These are phyloP conservation scores for Harringtonia lauricola DNA, from an alignment of 2,329 filamentous ascomycete species.

Conservation along the genomic window DNA sequence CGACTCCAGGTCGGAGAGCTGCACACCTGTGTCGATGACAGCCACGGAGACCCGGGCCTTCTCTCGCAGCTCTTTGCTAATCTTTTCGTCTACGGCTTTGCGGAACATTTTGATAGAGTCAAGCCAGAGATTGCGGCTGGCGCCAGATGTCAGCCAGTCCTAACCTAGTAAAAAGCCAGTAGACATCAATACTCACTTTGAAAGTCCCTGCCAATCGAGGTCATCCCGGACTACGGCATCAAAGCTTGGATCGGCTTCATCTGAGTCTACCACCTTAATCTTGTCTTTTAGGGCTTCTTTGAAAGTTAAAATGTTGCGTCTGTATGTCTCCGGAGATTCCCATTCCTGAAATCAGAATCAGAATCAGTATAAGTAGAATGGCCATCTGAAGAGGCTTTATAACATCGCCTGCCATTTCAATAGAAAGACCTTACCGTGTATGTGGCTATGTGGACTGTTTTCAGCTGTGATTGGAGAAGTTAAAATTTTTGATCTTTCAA, in stretches of 20 bases:
- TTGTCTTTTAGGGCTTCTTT: not conserved
- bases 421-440: not conserved
- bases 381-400: no score
- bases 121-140: not conserved
- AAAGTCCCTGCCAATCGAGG: not conserved
- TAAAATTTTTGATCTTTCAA: not conserved
- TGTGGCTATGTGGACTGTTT: not conserved
- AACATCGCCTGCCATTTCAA: no score
- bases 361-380: no score
- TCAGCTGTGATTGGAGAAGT: not conserved
- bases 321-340: not conserved
- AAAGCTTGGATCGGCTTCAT: not conserved
- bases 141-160: not conserved
- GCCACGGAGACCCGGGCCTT: not conserved
- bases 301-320: not conserved
- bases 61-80: not conserved
- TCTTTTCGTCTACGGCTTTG: not conserved
- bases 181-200: not conserved
- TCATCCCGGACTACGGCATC: not conserved
- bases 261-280: not conserved
- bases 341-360: not conserved
- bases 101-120: not conserved
- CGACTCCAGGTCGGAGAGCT: not conserved
- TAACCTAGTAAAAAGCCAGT: not conserved
- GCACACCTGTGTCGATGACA: not conserved